Evolutionary conservation across 257 asterid species (phyloP).

Genomic region (Nicotiana attenuata): DNA sequence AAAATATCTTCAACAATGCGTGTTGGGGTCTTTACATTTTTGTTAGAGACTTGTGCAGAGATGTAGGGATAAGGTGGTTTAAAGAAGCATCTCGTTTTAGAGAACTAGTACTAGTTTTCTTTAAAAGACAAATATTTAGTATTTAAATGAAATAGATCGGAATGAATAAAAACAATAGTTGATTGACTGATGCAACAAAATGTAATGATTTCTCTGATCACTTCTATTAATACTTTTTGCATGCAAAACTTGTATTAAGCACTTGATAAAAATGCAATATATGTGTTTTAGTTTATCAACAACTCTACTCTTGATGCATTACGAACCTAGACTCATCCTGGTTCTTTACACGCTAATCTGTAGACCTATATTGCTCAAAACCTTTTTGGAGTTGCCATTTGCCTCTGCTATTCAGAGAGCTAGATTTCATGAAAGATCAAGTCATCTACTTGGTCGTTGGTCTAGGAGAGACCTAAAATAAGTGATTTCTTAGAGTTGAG

Average conservation of each 20-base stretch:
- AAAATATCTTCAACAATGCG: background rate
- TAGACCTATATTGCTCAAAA: background rate
- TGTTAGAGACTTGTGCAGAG: background rate
- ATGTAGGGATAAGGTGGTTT: background rate
- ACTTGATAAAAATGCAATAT: background rate
- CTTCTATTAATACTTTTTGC: background rate
- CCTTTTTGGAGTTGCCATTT: background rate
- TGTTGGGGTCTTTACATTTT: background rate
- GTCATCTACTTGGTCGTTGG: background rate
- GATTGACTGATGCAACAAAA: background rate
- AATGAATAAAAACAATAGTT: background rate
- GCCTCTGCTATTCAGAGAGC: background rate
- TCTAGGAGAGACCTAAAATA: background rate
- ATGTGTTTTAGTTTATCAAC: background rate
- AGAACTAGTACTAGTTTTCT: background rate
- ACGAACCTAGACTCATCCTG: background rate
- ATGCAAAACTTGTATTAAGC: background rate
- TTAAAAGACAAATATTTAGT: background rate
- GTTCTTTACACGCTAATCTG: background rate
- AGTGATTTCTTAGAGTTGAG: background rate
- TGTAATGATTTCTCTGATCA: background rate
- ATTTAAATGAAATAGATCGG: background rate
- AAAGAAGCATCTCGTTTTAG: background rate
- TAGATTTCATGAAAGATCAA: background rate
- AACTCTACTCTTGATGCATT: background rate